phyloP scores from a whole-genome alignment of 371 early-diverging fungal species.

The Actinomortierella wolfii region DNA sequence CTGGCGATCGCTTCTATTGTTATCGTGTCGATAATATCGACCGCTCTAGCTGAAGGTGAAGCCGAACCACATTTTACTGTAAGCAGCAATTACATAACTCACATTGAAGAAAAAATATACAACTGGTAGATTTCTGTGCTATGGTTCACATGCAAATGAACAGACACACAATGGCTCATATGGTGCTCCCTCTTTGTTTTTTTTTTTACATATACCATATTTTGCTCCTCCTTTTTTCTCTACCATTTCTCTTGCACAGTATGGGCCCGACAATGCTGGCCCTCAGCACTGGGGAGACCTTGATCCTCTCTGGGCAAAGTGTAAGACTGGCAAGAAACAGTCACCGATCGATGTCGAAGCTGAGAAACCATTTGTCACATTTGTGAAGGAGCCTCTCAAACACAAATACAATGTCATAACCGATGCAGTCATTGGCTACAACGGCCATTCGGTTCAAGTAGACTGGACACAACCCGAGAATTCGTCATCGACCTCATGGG shows the following conservation, averaged over 20 bases:
- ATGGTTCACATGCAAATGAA: too few species aligned
- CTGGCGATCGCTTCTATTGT: too few species aligned
- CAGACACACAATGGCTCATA: too few species aligned
- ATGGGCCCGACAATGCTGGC: slow-evolving; percentile 3
- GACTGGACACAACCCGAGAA: slow-evolving; percentile 10
- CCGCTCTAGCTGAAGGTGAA: too few species aligned
- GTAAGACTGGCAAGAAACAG: slow-evolving; percentile 39
- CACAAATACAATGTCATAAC: neutral
- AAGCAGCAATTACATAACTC: too few species aligned
- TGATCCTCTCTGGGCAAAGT: slow-evolving; percentile 24
- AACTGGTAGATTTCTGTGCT: too few species aligned
- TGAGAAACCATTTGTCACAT: slow-evolving; percentile 8
- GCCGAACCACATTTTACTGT: too few species aligned
- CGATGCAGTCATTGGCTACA: slow-evolving; percentile 12
- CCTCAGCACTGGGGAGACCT: slow-evolving; percentile 14
- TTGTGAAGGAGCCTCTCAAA: slow-evolving; percentile 1
- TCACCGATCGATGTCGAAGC: slow-evolving; percentile 47
- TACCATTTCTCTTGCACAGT: neutral
- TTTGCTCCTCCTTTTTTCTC: too few species aligned
- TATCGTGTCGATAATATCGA: too few species aligned
- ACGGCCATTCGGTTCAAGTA: slow-evolving; percentile 40
- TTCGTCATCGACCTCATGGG: neutral
- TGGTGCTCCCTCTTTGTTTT: too few species aligned
- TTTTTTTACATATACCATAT: too few species aligned
- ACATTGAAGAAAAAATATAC: too few species aligned